Percentiles rank a stretch among this genome's conserved stretches.
Conservation (phyloP, 305 asterid genomes). For the Nicotiana rustica region DNA sequence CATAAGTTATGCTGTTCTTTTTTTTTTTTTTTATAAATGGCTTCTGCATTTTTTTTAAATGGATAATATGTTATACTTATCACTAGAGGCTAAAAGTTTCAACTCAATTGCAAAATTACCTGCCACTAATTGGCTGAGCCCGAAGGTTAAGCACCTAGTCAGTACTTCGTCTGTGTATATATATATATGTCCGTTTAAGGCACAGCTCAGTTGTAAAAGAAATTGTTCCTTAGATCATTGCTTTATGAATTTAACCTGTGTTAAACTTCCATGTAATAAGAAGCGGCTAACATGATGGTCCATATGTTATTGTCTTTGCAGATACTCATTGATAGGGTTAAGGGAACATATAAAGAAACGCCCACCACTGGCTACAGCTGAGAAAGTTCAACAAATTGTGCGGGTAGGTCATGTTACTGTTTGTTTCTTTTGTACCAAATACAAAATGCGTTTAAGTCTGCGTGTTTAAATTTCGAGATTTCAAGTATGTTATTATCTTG, state of each 20-base stretch:
- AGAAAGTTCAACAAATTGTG: slow-evolving; percentile 93
- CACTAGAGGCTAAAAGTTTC: slow-evolving; percentile 2
- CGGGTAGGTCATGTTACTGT: slow-evolving; percentile 57
- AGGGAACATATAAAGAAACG: slow-evolving; percentile 99
- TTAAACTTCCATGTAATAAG: slow-evolving; percentile 16
- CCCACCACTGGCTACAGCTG: slow-evolving; percentile 94
- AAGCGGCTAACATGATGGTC: not conserved
- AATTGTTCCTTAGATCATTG: slow-evolving; percentile 16
- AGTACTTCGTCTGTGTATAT: not conserved
- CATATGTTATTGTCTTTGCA: slow-evolving; percentile 41
- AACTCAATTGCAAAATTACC: not conserved
- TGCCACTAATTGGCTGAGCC: not conserved
- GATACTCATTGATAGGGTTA: slow-evolving; percentile 75
- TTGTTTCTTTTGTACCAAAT: slow-evolving; percentile 27
- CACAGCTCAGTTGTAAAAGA: not conserved
- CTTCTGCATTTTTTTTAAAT: too few relatives aligned
- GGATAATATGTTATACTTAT: slow-evolving; percentile 5
- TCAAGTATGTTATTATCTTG: not conserved
- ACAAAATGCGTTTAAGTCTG: not conserved
- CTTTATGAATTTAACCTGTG: slow-evolving; percentile 23
- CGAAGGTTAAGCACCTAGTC: not conserved
- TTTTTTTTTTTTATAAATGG: too few relatives aligned
- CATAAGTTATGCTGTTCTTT: not conserved
- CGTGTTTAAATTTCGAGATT: not conserved
- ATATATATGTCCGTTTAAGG: not conserved